These are phyloP conservation scores for Lasiosphaeria miniovina DNA, from an alignment of 495 filamentous ascomycete genomes.

Conservation along the genomic window DNA sequence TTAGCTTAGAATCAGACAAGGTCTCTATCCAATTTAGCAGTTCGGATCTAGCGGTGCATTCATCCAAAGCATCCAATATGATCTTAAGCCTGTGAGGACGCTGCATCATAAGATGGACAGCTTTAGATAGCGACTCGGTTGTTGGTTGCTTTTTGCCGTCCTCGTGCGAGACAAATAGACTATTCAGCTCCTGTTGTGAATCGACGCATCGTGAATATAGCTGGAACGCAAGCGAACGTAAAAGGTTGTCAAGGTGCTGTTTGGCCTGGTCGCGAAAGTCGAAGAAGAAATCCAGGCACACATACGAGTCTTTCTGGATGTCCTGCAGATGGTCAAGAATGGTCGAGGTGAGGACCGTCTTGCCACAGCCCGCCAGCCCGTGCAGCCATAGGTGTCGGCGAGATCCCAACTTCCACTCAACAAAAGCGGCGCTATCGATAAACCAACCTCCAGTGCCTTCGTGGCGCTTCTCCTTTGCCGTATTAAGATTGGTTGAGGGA, in stretches of 20 bases:
- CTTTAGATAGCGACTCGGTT: constrained; percentile 16
- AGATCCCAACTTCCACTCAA: not conserved
- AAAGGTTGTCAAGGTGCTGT: constrained; percentile 21
- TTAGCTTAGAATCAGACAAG: not conserved
- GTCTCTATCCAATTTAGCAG: constrained; percentile 14
- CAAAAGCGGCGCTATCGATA: too few species aligned
- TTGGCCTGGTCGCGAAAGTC: too few species aligned
- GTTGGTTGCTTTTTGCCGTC: constrained; percentile 12
- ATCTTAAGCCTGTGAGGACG: constrained; percentile 25
- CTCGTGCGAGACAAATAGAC: constrained; percentile 20
- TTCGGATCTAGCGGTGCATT: constrained; percentile 23
- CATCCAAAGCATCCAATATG: constrained; percentile 48
- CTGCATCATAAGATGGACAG: constrained; percentile 11
- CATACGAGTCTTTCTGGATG: constrained; percentile 19
- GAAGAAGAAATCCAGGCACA: constrained; percentile 38
- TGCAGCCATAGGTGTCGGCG: constrained; percentile 31
- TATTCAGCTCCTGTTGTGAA: constrained; percentile 17
- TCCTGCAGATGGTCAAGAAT: constrained; percentile 30
- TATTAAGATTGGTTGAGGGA: too few species aligned
- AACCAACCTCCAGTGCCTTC: too few species aligned
- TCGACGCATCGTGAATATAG: too few species aligned
- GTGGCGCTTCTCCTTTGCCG: too few species aligned
- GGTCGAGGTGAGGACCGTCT: constrained; percentile 29
- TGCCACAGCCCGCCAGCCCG: constrained; percentile 34
- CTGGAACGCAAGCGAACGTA: constrained; percentile 33